Percentiles rank a stretch among this genome's conserved stretches.
Evolutionary conservation across 345 rosid species (phyloP).

Genomic region (Bruguiera sexangula): DNA sequence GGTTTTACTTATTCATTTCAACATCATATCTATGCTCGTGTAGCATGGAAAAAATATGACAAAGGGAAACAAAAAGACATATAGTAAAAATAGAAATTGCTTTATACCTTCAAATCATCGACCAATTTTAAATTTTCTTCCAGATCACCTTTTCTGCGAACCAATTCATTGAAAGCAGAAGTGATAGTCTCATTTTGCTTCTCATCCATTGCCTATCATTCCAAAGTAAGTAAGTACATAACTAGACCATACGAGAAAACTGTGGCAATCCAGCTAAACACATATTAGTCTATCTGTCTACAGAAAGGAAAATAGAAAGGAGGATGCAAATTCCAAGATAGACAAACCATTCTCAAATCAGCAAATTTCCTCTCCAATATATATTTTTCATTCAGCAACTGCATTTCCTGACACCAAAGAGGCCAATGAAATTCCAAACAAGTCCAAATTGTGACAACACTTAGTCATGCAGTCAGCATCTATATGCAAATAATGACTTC

Average conservation of each 20-base stretch:
- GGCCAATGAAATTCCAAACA: slow-evolving; percentile 7
- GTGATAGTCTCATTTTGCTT: slow-evolving; percentile 77
- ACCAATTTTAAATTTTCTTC: slow-evolving; percentile 73
- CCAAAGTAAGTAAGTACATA: slow-evolving; percentile 26
- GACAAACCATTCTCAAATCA: slow-evolving; percentile 86
- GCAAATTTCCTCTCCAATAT: slow-evolving; percentile 78
- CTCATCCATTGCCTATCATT: slow-evolving; percentile 77
- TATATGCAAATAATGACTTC: slow-evolving; percentile 1
- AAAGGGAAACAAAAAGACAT: neutral
- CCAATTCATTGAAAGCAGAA: slow-evolving; percentile 70
- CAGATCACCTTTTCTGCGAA: slow-evolving; percentile 73
- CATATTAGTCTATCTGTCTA: neutral
- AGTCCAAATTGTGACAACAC: slow-evolving; percentile 14
- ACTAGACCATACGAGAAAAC: slow-evolving; percentile 13
- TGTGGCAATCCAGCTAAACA: slow-evolving; percentile 16
- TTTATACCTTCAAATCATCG: slow-evolving; percentile 80
- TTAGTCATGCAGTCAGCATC: neutral
- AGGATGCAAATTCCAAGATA: slow-evolving; percentile 12
- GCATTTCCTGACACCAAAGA: slow-evolving; percentile 66
- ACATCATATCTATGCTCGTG: neutral
- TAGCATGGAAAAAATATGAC: slow-evolving; percentile 3
- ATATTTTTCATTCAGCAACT: slow-evolving; percentile 70
- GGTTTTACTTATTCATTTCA: neutral
- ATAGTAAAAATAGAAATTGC: neutral
- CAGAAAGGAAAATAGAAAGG: neutral